These are phyloP conservation scores for Rhizopogon vesiculosus DNA, from an alignment of 768 basidiomycete species.

Conservation along the genomic window DNA sequence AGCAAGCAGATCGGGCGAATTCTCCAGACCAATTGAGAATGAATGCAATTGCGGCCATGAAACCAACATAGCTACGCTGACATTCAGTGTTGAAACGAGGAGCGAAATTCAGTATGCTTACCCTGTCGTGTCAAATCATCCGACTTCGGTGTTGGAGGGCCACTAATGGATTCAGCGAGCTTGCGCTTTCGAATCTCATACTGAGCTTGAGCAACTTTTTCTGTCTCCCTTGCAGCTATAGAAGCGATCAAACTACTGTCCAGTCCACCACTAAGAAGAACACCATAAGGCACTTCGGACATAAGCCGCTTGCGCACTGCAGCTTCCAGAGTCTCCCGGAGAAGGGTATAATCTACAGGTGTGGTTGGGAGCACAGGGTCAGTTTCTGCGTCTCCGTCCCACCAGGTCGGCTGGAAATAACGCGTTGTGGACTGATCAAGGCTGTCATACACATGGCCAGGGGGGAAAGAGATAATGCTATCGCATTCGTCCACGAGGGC, in stretches of 20 bases:
- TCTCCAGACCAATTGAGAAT: conserved; percentile 92
- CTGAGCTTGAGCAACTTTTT: conserved; percentile 81
- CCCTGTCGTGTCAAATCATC: conserved; percentile 50
- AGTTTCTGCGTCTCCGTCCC: conserved; percentile 72
- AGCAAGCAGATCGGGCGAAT: conserved; percentile 92
- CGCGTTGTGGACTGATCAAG: conserved; percentile 68
- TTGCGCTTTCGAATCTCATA: conserved; percentile 64
- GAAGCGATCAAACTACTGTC: conserved; percentile 96
- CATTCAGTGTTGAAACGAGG: neutral
- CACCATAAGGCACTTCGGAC: conserved; percentile 98
- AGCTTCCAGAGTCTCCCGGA: conserved; percentile 82
- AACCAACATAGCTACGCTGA: conserved; percentile 57
- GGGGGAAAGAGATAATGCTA: conserved; percentile 92
- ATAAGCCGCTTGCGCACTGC: conserved; percentile 94
- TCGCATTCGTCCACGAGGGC: conserved; percentile 89
- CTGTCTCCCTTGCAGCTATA: conserved; percentile 92
- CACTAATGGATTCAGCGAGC: conserved; percentile 47
- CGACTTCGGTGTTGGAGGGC: conserved; percentile 49
- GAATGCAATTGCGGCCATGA: conserved; percentile 97
- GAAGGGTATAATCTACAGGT: conserved; percentile 55
- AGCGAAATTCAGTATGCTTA: conserved; percentile 20
- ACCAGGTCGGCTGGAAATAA: conserved; percentile 91
- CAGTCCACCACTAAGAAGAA: conserved; percentile 90
- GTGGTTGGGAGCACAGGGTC: conserved; percentile 53
- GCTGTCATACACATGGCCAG: conserved; percentile 95